phyloP scores from a whole-genome alignment of 2,329 filamentous ascomycete species.

The Aspergillus caelatus region DNA sequence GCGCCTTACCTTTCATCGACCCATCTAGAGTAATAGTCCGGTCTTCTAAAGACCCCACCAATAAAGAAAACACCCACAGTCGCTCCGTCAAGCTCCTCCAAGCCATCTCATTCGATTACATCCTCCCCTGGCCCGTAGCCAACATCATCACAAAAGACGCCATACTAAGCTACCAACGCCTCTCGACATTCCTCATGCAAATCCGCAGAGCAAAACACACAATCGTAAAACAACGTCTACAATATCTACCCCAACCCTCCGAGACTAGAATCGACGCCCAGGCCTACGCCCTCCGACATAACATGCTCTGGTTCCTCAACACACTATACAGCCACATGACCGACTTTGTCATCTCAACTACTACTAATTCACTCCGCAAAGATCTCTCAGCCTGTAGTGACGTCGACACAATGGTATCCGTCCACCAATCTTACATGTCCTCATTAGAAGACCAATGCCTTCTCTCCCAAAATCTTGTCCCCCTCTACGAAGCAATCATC shows the following conservation, averaged over 20 bases:
- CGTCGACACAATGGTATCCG: conserved; percentile 77
- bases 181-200: conserved; percentile 79
- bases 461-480: conserved; percentile 67
- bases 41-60: conserved; percentile 46
- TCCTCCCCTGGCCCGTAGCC: conserved; percentile 64
- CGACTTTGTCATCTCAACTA: conserved; percentile 69
- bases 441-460: conserved; percentile 69
- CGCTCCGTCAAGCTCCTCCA: conserved; percentile 66
- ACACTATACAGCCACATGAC: conserved; percentile 75
- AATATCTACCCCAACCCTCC: conserved; percentile 44
- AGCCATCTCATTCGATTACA: conserved; percentile 67
- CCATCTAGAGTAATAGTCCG: conserved; percentile 64
- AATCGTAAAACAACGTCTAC: conserved; percentile 58
- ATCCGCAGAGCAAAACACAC: conserved; percentile 70
- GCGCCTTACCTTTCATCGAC: conserved; percentile 56
- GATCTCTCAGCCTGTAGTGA: conserved; percentile 66
- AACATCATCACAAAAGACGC: conserved; percentile 73
- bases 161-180: conserved; percentile 67
- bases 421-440: conserved; percentile 67
- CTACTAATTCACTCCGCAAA: conserved; percentile 58
- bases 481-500: conserved; percentile 73
- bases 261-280: conserved; percentile 38
- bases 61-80: conserved; percentile 52
- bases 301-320: conserved; percentile 76
- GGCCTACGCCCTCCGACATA: conserved; percentile 60